A percentile compares a stretch with the other conserved stretches of the same genome.
Evolutionary conservation across 2,329 filamentous ascomycete genomes (phyloP).

Genomic region (Penicillium rolfsii): DNA sequence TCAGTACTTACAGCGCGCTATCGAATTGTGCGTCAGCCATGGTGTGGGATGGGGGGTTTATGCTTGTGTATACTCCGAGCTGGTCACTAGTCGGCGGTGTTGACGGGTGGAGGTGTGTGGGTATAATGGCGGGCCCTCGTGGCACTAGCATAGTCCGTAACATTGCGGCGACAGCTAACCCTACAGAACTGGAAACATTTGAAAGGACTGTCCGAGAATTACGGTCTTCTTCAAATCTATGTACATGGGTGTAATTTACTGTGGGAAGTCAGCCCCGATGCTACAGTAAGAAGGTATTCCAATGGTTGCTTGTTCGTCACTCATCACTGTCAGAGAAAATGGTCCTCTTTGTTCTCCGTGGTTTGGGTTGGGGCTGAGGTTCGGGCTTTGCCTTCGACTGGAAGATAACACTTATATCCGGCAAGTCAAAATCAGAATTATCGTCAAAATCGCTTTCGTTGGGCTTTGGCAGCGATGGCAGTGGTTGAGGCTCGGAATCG

Average conservation of each 20-base stretch:
- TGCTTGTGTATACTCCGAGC: slow-evolving; percentile 25
- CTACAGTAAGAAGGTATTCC: background rate
- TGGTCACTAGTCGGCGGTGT: slow-evolving; percentile 21
- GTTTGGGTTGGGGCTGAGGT: slow-evolving; percentile 1
- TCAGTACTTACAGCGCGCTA: slow-evolving; percentile 52
- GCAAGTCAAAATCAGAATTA: slow-evolving; percentile 34
- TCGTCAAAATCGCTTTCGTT: slow-evolving; percentile 21
- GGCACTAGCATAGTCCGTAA: slow-evolving; percentile 12
- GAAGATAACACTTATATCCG: slow-evolving; percentile 34
- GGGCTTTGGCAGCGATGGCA: background rate
- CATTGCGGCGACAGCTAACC: background rate
- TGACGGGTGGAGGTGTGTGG: slow-evolving; percentile 31
- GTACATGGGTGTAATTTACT: slow-evolving; percentile 8
- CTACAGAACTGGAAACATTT: background rate
- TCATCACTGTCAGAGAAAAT: slow-evolving; percentile 36
- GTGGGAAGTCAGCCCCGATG: background rate
- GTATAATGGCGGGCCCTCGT: slow-evolving; percentile 9
- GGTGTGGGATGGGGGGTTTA: slow-evolving; percentile 26
- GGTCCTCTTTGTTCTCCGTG: slow-evolving; percentile 21
- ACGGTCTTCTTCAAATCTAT: background rate
- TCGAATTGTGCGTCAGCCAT: slow-evolving; percentile 56
- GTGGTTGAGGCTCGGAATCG: slow-evolving; percentile 4
- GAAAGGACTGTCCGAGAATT: too few relatives aligned
- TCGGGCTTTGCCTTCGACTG: slow-evolving; percentile 17
- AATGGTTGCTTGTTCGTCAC: slow-evolving; percentile 23